Conservation (phyloP, 768 basidiomycete species). For the Lentinula guzmanii region DNA sequence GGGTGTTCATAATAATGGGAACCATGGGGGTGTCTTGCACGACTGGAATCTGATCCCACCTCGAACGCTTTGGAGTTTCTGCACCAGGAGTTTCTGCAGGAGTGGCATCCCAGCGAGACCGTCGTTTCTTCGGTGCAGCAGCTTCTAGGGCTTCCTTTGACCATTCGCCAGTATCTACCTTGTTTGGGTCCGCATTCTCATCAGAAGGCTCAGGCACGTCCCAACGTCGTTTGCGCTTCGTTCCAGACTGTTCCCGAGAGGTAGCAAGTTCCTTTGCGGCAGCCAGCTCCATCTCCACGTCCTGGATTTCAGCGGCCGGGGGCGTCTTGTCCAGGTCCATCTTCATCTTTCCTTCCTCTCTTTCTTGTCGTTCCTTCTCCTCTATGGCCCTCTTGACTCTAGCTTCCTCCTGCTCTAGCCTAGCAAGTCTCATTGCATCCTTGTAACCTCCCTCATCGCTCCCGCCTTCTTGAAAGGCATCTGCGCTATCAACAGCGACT, state of each 20-base stretch:
- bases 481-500: slow-evolving; percentile 72
- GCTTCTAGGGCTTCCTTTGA: slow-evolving; percentile 69
- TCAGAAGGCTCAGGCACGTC: slow-evolving; percentile 60
- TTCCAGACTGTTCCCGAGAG: slow-evolving; percentile 24
- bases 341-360: slow-evolving; percentile 68
- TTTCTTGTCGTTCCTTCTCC: slow-evolving; percentile 77
- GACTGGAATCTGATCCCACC: slow-evolving; percentile 95
- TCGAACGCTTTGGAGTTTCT: slow-evolving; percentile 82
- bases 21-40: slow-evolving; percentile 62
- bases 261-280: slow-evolving; percentile 41
- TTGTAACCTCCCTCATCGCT: slow-evolving; percentile 87
- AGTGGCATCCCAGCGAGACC: slow-evolving; percentile 95
- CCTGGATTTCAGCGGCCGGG: slow-evolving; percentile 72
- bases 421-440: slow-evolving; percentile 89
- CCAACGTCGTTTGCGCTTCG: slow-evolving; percentile 79
- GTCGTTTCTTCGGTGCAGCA: slow-evolving; percentile 81
- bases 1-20: slow-evolving; percentile 85
- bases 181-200: slow-evolving; percentile 61
- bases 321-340: slow-evolving; percentile 92
- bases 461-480: slow-evolving; percentile 68
- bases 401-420: slow-evolving; percentile 90
- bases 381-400: slow-evolving; percentile 80
- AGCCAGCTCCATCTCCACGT: slow-evolving; percentile 60
- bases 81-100: slow-evolving; percentile 60
- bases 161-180: slow-evolving; percentile 60